These are phyloP conservation scores for Vitis amurensis DNA, from an alignment of 164 flowering plant species.

Conservation along the genomic window DNA sequence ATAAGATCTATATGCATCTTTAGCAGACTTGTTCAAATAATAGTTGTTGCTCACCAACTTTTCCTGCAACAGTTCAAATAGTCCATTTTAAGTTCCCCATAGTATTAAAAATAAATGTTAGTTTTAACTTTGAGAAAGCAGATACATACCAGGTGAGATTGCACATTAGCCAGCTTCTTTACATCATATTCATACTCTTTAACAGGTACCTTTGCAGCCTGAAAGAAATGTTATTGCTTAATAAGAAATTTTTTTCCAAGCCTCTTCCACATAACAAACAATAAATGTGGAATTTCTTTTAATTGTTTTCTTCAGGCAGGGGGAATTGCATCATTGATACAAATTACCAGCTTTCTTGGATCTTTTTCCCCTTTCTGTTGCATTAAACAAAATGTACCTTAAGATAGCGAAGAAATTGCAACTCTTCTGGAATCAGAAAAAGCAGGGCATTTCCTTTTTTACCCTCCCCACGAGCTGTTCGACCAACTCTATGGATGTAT, in stretches of 20 bases:
- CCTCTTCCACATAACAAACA: too few relatives aligned
- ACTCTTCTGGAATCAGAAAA: slow-evolving; percentile 86
- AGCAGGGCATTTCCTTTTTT: slow-evolving; percentile 84
- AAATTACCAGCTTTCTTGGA: too few relatives aligned
- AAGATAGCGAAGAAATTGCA: slow-evolving; percentile 76
- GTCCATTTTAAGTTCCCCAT: neutral
- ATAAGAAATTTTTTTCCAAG: neutral
- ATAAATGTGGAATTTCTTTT: too few relatives aligned
- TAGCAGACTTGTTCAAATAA: slow-evolving; percentile 77
- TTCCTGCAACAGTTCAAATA: slow-evolving; percentile 51
- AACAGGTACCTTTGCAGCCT: slow-evolving; percentile 87
- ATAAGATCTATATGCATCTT: slow-evolving; percentile 89
- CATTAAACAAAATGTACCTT: slow-evolving; percentile 48
- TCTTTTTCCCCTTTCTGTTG: too few relatives aligned
- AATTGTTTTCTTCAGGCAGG: neutral
- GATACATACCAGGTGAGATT: slow-evolving; percentile 69
- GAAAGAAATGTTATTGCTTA: slow-evolving; percentile 12
- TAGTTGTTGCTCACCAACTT: slow-evolving; percentile 68
- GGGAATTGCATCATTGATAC: neutral
- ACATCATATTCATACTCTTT: slow-evolving; percentile 72
- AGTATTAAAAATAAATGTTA: neutral
- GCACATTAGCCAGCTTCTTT: slow-evolving; percentile 78
- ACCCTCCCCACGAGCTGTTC: slow-evolving; percentile 99
- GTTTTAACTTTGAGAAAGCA: neutral
- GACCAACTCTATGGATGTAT: slow-evolving; percentile 95